Base-by-base conservation (phyloP, 345 rosid species). In the Gossypium arboreum region DNA sequence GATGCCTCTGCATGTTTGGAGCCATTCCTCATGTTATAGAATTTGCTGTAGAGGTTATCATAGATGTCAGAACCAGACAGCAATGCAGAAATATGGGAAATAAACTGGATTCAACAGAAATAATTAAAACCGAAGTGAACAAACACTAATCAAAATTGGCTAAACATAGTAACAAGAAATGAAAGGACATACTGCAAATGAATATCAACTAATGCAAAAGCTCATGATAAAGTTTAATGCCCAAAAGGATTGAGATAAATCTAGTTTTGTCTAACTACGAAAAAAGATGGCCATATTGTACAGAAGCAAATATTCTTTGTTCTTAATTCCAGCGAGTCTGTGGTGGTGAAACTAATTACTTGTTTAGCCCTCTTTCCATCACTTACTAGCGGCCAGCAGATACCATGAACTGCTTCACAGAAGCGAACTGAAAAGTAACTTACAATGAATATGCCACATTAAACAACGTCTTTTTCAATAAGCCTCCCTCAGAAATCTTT, bases 401-500 rank as follows among this genome's bases (percentile, higher is more conserved):
- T n/a, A 76, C 7, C 76, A 56, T 73, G 68, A 9, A 27, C 45
- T 24, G 34, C 54, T 47, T 44, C 43, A 59, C 71, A 58, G 3
- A 70, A 63, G 74, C 16, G 43, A 61, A 68, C 44, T 25, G 43
- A 22, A n/a, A 55, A 12, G 12, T 55, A 65, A 88, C 97, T 88
- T 85, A 95, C 99, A 64, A 79, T 62, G 89, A 77, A 79, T 87
- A 95, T 57, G 99, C 98, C 68, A 88, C 3, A 82, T 89, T 81
- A 77, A 95, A 95, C 62, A 95, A 29, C 12, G 80, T 87, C 84
- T 83, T 82, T 74, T 84, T 91, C 62, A 91, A 20, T 60, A 84
- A 74, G 71, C 97, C 86, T 59, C 98, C 97, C 5, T 84, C 81
- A 73, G 91, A 80, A 72, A 93, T 84, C 88, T 91, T 95, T 85